Conservation (phyloP, 225 moss, liverwort and hornwort genomes). For the Asterella californica region DNA sequence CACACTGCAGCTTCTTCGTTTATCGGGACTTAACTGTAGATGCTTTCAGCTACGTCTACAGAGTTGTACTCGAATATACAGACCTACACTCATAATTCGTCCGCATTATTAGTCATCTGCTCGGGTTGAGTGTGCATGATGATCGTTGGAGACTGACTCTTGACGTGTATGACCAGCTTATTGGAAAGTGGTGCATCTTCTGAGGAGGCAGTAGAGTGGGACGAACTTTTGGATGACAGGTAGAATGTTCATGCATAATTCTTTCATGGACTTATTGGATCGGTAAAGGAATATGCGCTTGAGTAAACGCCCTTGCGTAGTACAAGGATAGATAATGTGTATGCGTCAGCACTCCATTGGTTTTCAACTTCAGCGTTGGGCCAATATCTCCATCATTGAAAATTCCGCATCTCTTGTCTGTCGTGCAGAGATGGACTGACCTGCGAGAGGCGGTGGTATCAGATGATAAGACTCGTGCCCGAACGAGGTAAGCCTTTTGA, state of each 20-base stretch:
- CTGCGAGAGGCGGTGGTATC: conserved; percentile 31
- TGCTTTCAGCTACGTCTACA: background rate
- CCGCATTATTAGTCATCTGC: background rate
- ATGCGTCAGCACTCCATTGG: background rate
- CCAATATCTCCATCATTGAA: background rate
- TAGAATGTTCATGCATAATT: background rate
- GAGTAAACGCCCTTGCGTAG: background rate
- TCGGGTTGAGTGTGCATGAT: background rate
- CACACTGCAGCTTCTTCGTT: background rate
- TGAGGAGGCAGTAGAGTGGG: conserved; percentile 45
- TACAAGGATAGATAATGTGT: background rate
- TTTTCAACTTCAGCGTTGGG: background rate
- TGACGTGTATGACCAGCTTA: conserved; percentile 18
- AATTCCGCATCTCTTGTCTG: background rate
- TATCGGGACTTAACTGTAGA: background rate
- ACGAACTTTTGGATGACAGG: conserved; percentile 38
- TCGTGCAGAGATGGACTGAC: conserved; percentile 25
- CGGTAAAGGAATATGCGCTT: no score
- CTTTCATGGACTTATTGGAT: no score
- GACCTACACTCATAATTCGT: background rate
- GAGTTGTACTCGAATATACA: background rate
- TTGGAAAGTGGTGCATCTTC: conserved; percentile 32
- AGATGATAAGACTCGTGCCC: conserved; percentile 29
- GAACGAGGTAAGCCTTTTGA: conserved; percentile 25
- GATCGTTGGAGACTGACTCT: background rate